Base-by-base conservation (phyloP, 2,329 filamentous ascomycete genomes). In the Didymella pomorum region DNA sequence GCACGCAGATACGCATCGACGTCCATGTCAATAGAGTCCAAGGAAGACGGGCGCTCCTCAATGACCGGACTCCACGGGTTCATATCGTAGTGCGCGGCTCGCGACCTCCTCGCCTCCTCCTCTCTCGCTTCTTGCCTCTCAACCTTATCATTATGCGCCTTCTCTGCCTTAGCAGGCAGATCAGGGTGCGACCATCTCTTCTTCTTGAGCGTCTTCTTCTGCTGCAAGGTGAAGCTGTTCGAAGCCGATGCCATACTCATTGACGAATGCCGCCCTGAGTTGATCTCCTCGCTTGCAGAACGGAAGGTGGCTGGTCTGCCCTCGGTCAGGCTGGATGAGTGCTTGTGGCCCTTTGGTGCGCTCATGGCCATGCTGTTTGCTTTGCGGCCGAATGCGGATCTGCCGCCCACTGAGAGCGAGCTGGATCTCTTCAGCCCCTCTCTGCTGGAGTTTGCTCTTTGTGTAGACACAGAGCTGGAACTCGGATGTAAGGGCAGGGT, bases 11-110 rank as follows among this genome's bases (percentile, higher is more conserved):
- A 99, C 2, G 89, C 87, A 55, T 93, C 87, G 0, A 99, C 93
- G 0, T 92, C 92, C 70, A 93, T 86, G 65, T 97, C 93, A 41
- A 98, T 87, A 0, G 93, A 96, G 76, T 97, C 93, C 8, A 89
- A 85, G 56, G 92, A 96, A 14, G 83, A 84, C 0, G 91, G 91
- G 10, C 92, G 85, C 68, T 93, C 91, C 60, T 92, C 89, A 1
- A 84, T 82, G 14, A 84, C 77, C 0, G 84, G 77, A 37, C 63
- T 65, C 43, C 29, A 52, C 2, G 60, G 46, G 9, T 48, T 31
- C 21, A 48, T 49, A 8, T 25, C 31, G 14, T 44, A 33, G 6
- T 31, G 29, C 29, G 23, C 11, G 2, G 16, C 16, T 35, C 61
- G 63, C 21, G 60, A 55, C 6, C 60, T 51, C 48, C 47, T 52